Percentiles rank a stretch among this genome's conserved stretches.
These are phyloP conservation scores for Aspergillus sclerotioniger DNA, from an alignment of 495 filamentous ascomycete genomes.

Conservation along the genomic window DNA sequence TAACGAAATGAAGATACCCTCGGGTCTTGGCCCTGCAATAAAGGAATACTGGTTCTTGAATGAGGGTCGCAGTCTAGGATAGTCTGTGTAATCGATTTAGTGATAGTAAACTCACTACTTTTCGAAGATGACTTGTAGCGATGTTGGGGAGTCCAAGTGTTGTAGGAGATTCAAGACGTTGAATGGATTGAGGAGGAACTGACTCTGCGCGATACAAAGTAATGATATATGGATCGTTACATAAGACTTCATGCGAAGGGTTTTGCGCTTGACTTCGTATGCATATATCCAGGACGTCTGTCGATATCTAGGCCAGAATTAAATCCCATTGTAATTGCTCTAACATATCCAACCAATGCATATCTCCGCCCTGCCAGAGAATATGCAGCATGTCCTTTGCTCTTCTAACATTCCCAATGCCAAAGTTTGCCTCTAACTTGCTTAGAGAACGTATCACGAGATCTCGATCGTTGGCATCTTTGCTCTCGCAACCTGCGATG, in stretches of 20 bases:
- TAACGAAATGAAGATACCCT: constrained; percentile 9
- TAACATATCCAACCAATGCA: constrained; percentile 43
- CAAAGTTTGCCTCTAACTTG: constrained; percentile 40
- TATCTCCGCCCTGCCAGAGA: constrained; percentile 30
- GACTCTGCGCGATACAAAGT: no score
- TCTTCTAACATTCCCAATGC: constrained; percentile 42
- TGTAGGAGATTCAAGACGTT: no score
- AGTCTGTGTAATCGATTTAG: no score
- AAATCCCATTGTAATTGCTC: constrained; percentile 44
- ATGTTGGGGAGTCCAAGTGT: no score
- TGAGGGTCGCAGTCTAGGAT: no score
- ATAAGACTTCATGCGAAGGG: no score
- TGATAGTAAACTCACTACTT: no score
- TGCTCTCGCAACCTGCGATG: constrained; percentile 39
- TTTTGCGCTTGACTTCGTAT: constrained; percentile 2
- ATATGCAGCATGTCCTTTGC: constrained; percentile 39
- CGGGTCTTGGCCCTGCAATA: not conserved
- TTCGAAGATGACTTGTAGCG: no score
- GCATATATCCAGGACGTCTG: not conserved
- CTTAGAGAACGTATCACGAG: constrained; percentile 29
- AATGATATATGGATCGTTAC: no score
- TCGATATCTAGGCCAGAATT: constrained; percentile 30
- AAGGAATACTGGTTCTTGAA: not conserved
- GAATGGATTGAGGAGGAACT: no score
- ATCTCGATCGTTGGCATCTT: constrained; percentile 23